phyloP scores from a whole-genome alignment of 2,329 filamentous ascomycete genomes.

The Epichloe hybrida region DNA sequence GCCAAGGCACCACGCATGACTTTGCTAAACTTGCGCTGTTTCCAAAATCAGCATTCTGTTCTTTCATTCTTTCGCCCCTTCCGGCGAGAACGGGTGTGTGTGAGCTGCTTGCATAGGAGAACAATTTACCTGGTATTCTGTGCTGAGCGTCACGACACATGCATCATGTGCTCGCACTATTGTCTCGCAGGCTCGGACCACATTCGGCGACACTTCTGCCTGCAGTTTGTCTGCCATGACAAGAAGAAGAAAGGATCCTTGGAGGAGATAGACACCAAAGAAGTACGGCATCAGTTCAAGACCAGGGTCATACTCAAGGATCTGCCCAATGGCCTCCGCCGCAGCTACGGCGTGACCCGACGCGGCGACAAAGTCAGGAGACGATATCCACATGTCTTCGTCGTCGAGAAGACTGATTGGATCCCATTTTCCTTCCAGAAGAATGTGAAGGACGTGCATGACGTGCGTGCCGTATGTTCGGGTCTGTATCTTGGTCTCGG shows the following conservation, averaged over 20 bases:
- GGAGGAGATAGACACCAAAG: slow-evolving; percentile 84
- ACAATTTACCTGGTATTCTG: slow-evolving; percentile 71
- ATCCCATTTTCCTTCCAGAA: slow-evolving; percentile 87
- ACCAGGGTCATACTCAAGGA: slow-evolving; percentile 81
- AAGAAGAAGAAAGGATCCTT: slow-evolving; percentile 77
- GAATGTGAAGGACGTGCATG: slow-evolving; percentile 85
- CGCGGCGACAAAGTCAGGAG: slow-evolving; percentile 72
- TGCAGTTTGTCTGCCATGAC: slow-evolving; percentile 84
- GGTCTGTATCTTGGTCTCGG: slow-evolving; percentile 71
- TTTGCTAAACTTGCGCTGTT: slow-evolving; percentile 80
- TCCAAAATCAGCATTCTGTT: background rate
- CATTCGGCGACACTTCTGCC: slow-evolving; percentile 67
- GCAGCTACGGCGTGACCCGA: slow-evolving; percentile 81
- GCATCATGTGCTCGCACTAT: slow-evolving; percentile 88
- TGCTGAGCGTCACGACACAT: slow-evolving; percentile 86
- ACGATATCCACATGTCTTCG: slow-evolving; percentile 87
- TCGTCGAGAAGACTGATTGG: slow-evolving; percentile 83
- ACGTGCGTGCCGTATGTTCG: slow-evolving; percentile 85
- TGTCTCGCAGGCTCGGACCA: slow-evolving; percentile 80
- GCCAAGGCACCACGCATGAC: slow-evolving; percentile 91
- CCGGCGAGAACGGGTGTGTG: background rate
- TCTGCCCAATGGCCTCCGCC: slow-evolving; percentile 74
- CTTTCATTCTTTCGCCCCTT: background rate
- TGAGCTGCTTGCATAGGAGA: background rate
- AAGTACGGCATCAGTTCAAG: slow-evolving; percentile 96